phyloP scores from a whole-genome alignment of 306 rosid species.

The Lotus japonicus region DNA sequence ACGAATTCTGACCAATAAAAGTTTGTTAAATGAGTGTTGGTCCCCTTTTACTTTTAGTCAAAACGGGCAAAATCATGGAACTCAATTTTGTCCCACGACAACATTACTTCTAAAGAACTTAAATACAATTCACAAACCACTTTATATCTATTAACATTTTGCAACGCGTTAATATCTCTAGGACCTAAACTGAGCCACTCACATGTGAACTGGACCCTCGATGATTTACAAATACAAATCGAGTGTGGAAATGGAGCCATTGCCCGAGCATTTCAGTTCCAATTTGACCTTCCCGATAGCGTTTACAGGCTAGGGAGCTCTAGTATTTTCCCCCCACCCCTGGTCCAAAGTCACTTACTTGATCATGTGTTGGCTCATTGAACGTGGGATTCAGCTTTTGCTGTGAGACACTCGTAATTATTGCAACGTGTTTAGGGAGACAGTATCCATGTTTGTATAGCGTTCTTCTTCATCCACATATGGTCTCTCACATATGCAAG shows the following conservation, averaged over 20 bases:
- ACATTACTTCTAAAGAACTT: background rate
- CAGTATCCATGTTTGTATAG: constrained; percentile 17
- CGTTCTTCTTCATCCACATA: constrained; percentile 18
- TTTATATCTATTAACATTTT: constrained; percentile 48
- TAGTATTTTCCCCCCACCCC: background rate
- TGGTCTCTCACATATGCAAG: constrained; percentile 73
- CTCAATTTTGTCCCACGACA: background rate
- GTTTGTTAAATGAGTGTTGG: no score
- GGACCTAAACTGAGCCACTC: constrained; percentile 20
- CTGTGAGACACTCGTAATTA: constrained; percentile 9
- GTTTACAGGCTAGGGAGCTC: background rate
- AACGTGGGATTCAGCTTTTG: constrained; percentile 15
- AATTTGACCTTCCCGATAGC: background rate
- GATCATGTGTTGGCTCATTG: background rate
- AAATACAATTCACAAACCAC: constrained; percentile 23
- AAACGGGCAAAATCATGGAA: background rate
- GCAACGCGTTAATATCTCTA: constrained; percentile 31
- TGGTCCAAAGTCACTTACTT: background rate
- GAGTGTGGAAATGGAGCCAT: constrained; percentile 10
- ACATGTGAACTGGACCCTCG: constrained; percentile 9
- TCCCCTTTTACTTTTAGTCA: no score
- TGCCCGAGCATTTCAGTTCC: background rate
- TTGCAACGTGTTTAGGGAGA: constrained; percentile 7
- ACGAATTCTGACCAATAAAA: no score
- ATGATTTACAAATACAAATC: constrained; percentile 10